Conservation (phyloP, 148 eudicot species). For the Vaccinium macrocarpon region DNA sequence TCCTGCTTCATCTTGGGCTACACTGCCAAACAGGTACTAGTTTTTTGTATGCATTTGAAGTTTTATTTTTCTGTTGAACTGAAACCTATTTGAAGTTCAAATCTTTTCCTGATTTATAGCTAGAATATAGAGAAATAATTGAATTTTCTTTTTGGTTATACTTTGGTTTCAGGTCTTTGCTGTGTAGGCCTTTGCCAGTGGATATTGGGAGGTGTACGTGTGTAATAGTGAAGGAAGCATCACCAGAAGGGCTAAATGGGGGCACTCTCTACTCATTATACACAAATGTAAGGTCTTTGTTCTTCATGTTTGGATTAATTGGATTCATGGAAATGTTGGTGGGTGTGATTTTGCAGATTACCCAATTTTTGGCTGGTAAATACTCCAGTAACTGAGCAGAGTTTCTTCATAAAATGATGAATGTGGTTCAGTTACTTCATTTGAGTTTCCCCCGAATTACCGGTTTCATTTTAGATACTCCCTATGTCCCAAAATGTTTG, state of each 20-base stretch:
- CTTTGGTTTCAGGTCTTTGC: constrained; percentile 56
- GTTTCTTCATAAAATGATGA: neutral
- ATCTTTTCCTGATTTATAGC: neutral
- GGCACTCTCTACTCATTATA: constrained; percentile 72
- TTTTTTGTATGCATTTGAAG: neutral
- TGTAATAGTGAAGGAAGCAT: constrained; percentile 68
- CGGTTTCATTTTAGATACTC: neutral
- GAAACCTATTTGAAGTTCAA: constrained; percentile 1
- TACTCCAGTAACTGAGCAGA: neutral
- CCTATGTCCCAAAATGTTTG: too few relatives aligned
- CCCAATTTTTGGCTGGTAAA: neutral
- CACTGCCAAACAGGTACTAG: constrained; percentile 74
- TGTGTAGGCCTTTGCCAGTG: constrained; percentile 75
- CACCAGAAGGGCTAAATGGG: constrained; percentile 45
- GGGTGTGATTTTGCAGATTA: neutral
- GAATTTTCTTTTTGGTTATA: constrained; percentile 11
- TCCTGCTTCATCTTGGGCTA: constrained; percentile 95
- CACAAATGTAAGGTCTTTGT: constrained; percentile 58
- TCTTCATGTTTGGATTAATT: neutral
- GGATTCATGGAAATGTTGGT: neutral
- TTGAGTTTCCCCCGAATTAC: neutral
- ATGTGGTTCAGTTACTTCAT: neutral
- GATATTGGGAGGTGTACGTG: constrained; percentile 89
- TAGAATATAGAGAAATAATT: neutral
- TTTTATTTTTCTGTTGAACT: neutral